These are phyloP conservation scores for Fusarium oligoseptatum DNA, from an alignment of 2,329 filamentous ascomycete species.

Conservation along the genomic window DNA sequence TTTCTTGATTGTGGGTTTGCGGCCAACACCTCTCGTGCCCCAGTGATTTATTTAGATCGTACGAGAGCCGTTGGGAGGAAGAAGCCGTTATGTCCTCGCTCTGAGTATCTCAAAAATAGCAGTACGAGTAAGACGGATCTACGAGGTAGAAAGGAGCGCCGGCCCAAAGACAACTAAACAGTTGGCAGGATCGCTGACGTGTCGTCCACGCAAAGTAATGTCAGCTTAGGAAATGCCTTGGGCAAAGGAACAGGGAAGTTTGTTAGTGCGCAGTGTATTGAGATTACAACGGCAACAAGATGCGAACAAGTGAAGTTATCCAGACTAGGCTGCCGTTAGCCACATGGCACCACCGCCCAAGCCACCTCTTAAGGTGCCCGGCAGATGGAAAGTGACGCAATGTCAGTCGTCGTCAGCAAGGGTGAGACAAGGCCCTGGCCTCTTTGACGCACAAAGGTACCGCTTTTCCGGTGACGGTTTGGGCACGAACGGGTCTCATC, in stretches of 20 bases:
- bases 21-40: not conserved
- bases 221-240: not conserved
- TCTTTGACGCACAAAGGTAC: not conserved
- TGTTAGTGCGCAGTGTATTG: not conserved
- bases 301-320: constrained; percentile 1
- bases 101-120: not conserved
- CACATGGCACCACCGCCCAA: not conserved
- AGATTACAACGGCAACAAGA: not conserved
- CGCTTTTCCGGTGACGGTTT: not conserved
- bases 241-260: not conserved
- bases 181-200: not conserved
- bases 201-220: not conserved
- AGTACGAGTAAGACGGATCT: not conserved
- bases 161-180: not conserved
- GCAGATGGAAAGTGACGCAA: not conserved
- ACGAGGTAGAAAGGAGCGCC: not conserved
- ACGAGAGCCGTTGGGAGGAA: not conserved
- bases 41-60: not conserved
- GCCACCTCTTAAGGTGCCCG: not conserved
- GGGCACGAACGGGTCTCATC: constrained; percentile 1
- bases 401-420: not conserved
- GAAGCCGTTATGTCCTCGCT: not conserved
- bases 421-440: not conserved
- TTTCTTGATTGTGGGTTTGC: not conserved
- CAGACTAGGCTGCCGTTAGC: not conserved